These are phyloP conservation scores for Basipetospora chlamydospora DNA, from an alignment of 2,329 filamentous ascomycete species.

Conservation along the genomic window DNA sequence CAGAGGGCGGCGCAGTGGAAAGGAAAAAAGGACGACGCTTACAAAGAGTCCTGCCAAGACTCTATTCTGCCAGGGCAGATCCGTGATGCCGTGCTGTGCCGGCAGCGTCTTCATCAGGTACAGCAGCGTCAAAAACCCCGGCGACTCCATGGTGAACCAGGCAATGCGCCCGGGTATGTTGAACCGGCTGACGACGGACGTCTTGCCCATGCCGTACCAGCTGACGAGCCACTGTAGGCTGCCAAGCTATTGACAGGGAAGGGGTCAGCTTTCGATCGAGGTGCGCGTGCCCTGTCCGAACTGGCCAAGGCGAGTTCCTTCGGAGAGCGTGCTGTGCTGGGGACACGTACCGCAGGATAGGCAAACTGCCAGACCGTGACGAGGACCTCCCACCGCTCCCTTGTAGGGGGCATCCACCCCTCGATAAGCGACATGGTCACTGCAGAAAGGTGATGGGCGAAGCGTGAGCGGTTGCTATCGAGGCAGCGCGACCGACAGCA, in stretches of 20 bases:
- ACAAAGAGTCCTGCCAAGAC: slow-evolving; percentile 56
- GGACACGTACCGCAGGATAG: slow-evolving; percentile 34
- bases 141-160: slow-evolving; percentile 80
- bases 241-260: slow-evolving; percentile 40
- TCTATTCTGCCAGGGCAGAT: slow-evolving; percentile 64
- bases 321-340: no score
- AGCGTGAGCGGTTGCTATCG: no score
- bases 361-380: slow-evolving; percentile 35
- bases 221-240: slow-evolving; percentile 60
- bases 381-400: slow-evolving; percentile 40
- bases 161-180: slow-evolving; percentile 82
- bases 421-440: slow-evolving; percentile 30
- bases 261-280: slow-evolving; percentile 1
- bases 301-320: no score
- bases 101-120: slow-evolving; percentile 67
- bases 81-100: slow-evolving; percentile 34
- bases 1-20: slow-evolving; percentile 7
- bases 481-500: no score
- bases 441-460: no score
- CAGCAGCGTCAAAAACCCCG: slow-evolving; percentile 60
- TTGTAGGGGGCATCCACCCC: slow-evolving; percentile 42
- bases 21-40: slow-evolving; percentile 13
- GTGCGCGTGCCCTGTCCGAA: no score
- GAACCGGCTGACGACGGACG: slow-evolving; percentile 55
- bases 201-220: slow-evolving; percentile 90